Percentiles rank a stretch among this genome's conserved stretches.
These are phyloP conservation scores for Obelidium mucronatum DNA, from an alignment of 192 early-diverging fungal species.

Conservation along the genomic window DNA sequence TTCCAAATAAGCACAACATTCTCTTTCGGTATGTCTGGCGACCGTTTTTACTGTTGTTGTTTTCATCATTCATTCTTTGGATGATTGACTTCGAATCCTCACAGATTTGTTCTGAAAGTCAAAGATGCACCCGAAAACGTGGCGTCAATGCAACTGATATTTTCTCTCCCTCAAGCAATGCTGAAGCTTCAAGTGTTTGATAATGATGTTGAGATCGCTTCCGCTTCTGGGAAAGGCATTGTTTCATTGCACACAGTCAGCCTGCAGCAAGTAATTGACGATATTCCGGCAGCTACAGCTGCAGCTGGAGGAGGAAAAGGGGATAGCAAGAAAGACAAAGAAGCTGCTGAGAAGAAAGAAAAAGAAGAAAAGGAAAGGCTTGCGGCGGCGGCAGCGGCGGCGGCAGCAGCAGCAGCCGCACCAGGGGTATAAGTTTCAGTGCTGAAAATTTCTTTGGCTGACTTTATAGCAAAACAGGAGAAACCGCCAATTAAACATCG, in stretches of 20 bases:
- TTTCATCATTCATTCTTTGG: neutral
- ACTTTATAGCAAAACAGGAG: neutral
- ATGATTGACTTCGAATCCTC: no score
- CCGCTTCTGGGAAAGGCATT: conserved; percentile 50
- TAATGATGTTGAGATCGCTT: conserved; percentile 58
- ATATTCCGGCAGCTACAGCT: conserved; percentile 35
- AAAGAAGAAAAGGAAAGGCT: conserved; percentile 31
- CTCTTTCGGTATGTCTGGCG: conserved; percentile 52
- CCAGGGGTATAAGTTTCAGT: neutral
- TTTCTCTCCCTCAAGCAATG: conserved; percentile 46
- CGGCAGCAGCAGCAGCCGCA: conserved; percentile 5
- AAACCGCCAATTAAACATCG: conserved; percentile 24
- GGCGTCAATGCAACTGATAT: conserved; percentile 57
- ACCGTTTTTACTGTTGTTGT: neutral
- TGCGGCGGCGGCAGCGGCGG: conserved; percentile 11
- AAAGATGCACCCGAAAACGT: conserved; percentile 57
- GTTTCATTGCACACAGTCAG: conserved; percentile 46
- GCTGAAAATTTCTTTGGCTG: neutral
- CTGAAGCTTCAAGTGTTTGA: conserved; percentile 61
- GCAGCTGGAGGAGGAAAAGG: conserved; percentile 38
- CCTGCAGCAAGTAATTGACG: conserved; percentile 47
- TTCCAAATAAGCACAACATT: conserved; percentile 65
- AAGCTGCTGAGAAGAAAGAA: conserved; percentile 34
- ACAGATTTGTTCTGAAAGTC: conserved; percentile 54
- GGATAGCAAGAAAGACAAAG: conserved; percentile 51